Percentiles rank a stretch among this genome's conserved stretches.
These are phyloP conservation scores for Rhynchospora tenuis DNA, from an alignment of 176 grass and related monocot genomes.

Conservation along the genomic window DNA sequence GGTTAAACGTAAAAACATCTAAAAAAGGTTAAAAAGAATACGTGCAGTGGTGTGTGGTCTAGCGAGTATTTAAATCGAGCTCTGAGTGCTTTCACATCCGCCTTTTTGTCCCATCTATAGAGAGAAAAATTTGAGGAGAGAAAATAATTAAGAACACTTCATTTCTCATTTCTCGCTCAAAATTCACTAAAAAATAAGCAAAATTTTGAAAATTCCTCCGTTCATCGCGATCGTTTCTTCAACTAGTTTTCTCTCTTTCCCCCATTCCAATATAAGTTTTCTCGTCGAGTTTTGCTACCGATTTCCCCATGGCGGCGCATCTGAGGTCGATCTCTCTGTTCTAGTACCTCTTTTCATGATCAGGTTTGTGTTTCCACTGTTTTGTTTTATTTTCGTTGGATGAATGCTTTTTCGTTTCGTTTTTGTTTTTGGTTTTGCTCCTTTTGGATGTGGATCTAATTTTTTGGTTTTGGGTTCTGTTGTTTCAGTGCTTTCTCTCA, in stretches of 20 bases:
- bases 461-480: background rate
- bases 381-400: background rate
- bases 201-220: background rate
- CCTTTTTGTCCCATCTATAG: background rate
- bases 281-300: background rate
- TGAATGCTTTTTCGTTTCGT: background rate
- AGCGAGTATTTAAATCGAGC: background rate
- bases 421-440: background rate
- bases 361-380: background rate
- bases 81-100: constrained; percentile 2
- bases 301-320: background rate
- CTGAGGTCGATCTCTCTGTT: background rate
- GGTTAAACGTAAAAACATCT: background rate
- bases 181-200: background rate
- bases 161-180: background rate
- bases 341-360: constrained; percentile 13
- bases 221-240: background rate
- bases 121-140: background rate
- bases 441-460: background rate
- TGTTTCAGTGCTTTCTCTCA: constrained; percentile 4
- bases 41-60: background rate
- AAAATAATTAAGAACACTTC: too few relatives aligned
- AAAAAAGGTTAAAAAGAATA: background rate
- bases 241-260: background rate
- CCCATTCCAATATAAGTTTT: background rate